Percentiles rank a stretch among this genome's conserved stretches.
Evolutionary conservation across 1,284 basidiomycete species (phyloP).

Genomic region (Cystobasidium pallidum): DNA sequence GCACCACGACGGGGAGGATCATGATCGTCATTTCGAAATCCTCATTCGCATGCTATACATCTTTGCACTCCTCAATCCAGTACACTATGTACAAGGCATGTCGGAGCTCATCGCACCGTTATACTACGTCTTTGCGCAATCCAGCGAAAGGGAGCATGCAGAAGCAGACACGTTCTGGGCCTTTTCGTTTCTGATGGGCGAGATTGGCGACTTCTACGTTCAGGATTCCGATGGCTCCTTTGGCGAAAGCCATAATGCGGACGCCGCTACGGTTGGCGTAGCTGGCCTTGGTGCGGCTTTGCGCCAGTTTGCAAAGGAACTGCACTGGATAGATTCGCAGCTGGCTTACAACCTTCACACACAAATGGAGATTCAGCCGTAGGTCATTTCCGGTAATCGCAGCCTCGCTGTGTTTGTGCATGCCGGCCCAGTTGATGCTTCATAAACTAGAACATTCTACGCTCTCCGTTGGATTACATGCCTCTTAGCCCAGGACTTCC

Average conservation of each 20-base stretch:
- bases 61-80: constrained; percentile 39
- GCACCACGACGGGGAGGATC: neutral
- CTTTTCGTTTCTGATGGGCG: constrained; percentile 38
- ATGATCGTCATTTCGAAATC: constrained; percentile 36
- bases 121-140: constrained; percentile 42
- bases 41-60: constrained; percentile 41
- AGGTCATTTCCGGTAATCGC: constrained; percentile 4
- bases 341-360: constrained; percentile 34
- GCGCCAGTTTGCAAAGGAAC: constrained; percentile 30
- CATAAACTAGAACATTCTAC: constrained; percentile 37
- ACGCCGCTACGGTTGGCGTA: neutral
- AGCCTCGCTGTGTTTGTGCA: too few species aligned
- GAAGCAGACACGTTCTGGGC: constrained; percentile 44
- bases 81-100: constrained; percentile 44
- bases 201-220: constrained; percentile 42
- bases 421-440: neutral
- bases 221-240: constrained; percentile 42
- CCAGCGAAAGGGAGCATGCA: constrained; percentile 24
- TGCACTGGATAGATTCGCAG: constrained; percentile 41
- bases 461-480: constrained; percentile 43
- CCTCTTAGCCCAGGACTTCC: constrained; percentile 37
- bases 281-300: constrained; percentile 41
- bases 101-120: constrained; percentile 42
- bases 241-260: neutral
- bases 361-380: constrained; percentile 41